These are phyloP conservation scores for Geotrichum aggregatum DNA, from an alignment of 1,139 yeast genomes.

Conservation along the genomic window DNA sequence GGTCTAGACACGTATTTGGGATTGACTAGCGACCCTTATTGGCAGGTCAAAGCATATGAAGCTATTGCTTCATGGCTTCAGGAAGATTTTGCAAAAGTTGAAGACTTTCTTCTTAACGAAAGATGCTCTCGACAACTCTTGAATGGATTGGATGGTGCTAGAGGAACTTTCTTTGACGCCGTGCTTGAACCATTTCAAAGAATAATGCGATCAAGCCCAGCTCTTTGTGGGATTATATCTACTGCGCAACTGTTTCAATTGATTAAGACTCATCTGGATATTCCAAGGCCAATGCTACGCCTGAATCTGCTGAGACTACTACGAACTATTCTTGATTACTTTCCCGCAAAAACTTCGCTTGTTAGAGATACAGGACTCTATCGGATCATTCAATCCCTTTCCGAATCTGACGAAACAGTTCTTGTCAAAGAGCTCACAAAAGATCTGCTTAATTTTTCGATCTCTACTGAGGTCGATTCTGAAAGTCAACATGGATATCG, in stretches of 20 bases:
- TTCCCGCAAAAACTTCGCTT: slow-evolving; percentile 9
- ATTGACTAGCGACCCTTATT: slow-evolving; percentile 55
- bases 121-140: slow-evolving; percentile 23
- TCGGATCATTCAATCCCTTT: background rate
- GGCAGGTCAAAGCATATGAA: slow-evolving; percentile 69
- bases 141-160: slow-evolving; percentile 26
- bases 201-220: slow-evolving; percentile 26
- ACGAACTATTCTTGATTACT: slow-evolving; percentile 18
- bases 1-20: slow-evolving; percentile 49
- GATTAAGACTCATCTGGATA: slow-evolving; percentile 24
- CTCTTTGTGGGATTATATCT: slow-evolving; percentile 24
- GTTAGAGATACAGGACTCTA: slow-evolving; percentile 13
- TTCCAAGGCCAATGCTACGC: slow-evolving; percentile 26
- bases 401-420: slow-evolving; percentile 16
- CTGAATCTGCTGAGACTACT: slow-evolving; percentile 28
- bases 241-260: slow-evolving; percentile 22
- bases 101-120: slow-evolving; percentile 25
- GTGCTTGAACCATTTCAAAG: slow-evolving; percentile 28
- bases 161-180: slow-evolving; percentile 27
- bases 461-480: background rate
- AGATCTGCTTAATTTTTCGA: slow-evolving; percentile 15
- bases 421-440: slow-evolving; percentile 18
- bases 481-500: too few species aligned
- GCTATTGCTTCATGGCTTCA: slow-evolving; percentile 45
- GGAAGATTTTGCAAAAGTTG: slow-evolving; percentile 34